Evolutionary conservation across 371 early-diverging fungal genomes (phyloP).

Genomic region (Mucor piriformis): DNA sequence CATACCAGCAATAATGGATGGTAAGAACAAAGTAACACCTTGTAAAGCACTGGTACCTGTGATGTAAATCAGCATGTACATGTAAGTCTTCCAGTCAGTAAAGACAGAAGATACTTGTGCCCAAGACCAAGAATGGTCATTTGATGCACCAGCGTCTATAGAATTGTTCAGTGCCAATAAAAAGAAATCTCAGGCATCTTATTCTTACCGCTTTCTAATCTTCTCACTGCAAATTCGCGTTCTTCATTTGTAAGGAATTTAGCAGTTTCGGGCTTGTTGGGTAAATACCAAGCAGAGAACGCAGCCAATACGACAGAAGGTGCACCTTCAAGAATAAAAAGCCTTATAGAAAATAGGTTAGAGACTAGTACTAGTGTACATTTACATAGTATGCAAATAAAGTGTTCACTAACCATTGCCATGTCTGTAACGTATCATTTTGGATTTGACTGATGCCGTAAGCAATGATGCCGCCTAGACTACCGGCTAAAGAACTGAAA

Average conservation of each 20-base stretch:
- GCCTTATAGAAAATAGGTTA: constrained; percentile 37
- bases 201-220: constrained; percentile 48
- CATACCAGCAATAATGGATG: constrained; percentile 33
- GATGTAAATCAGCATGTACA: constrained; percentile 43
- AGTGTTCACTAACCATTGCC: constrained; percentile 36
- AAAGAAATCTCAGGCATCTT: no score
- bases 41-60: constrained; percentile 43
- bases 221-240: constrained; percentile 41
- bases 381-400: neutral
- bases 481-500: constrained; percentile 46
- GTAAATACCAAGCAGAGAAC: constrained; percentile 51
- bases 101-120: constrained; percentile 40
- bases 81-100: constrained; percentile 45
- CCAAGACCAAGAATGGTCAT: constrained; percentile 52
- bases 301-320: constrained; percentile 45
- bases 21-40: constrained; percentile 46
- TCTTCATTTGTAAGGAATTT: constrained; percentile 60
- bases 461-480: constrained; percentile 45
- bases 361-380: no score
- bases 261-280: constrained; percentile 60
- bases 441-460: constrained; percentile 41
- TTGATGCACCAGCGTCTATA: constrained; percentile 44
- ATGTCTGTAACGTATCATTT: constrained; percentile 29
- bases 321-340: constrained; percentile 59
- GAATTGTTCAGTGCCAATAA: no score